Evolutionary conservation across 208 protist genomes (phyloP), one percentile per base, ranked within the genome.

Genomic region (Crithidia brevicula): DNA sequence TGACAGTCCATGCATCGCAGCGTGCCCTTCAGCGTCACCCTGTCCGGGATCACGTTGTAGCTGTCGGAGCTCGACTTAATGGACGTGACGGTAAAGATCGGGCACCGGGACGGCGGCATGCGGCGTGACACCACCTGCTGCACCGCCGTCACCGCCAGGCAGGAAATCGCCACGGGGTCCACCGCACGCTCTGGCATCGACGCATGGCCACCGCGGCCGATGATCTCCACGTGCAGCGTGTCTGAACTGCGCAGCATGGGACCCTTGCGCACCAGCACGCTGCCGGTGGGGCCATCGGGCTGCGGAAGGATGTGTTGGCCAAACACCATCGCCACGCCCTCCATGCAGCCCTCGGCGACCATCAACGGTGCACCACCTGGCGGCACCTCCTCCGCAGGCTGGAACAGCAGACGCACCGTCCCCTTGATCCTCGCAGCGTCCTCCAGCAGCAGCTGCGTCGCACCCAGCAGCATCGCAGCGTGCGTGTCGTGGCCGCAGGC

Each of bases 401-500:
- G 85, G 59, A 91, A 91, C 42, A 91, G 71, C 66, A 91, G 85
- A n/a, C 85, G 85, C 51, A 91, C 82, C 15, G 82, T 84, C 58
- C 85, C 85, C 15, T 74, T 56, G 68, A 91, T 82, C 58, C 62
- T 52, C 40, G 66, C 72, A 40, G 67, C 69, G 43, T 83, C 68
- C 52, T 74, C 70, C 43, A 77, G 69, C 40, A 87, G 76, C 57
- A 88, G 68, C 74, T 82, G 74, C 27, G 76, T 68, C 25, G 85
- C 81, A 25, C 78, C 80, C 40, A 87, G 69, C 60, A 91, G 81
- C 72, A 84, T 83, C 40, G 84, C 84, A 16, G 80, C 77, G 65
- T 89, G 84, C 27, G 77, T 63, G 74, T 90, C 84, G 68, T 90
- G 84, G 22, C 84, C 84, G 54, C 84, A 86, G 45, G 81, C 81